Percentiles rank a stretch among this genome's conserved stretches.
Conservation (phyloP, 176 grass and related monocot species). For the Musa itinerans region DNA sequence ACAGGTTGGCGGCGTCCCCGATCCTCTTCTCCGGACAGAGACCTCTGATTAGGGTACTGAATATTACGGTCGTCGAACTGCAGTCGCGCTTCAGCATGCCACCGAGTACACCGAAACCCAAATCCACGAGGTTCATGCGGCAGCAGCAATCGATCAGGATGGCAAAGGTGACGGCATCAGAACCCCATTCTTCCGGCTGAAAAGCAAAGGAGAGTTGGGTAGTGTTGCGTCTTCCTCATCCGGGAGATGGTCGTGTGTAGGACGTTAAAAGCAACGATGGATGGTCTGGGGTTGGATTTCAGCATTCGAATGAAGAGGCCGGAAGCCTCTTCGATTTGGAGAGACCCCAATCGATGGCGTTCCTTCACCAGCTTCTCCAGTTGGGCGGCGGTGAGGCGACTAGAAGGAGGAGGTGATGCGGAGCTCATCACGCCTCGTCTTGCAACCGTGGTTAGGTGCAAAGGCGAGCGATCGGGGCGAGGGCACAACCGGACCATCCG, state of each 20-base stretch:
- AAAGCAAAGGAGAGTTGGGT: slow-evolving; percentile 10
- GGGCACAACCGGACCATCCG: too few relatives aligned
- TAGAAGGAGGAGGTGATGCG: not conserved
- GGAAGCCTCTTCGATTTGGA: not conserved
- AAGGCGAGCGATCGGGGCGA: too few relatives aligned
- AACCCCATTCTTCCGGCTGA: not conserved
- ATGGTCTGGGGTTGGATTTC: not conserved
- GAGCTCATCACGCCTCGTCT: not conserved
- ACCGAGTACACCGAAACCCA: slow-evolving; percentile 9
- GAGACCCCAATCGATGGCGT: not conserved
- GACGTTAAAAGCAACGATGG: not conserved
- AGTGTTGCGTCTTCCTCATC: not conserved
- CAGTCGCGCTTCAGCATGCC: slow-evolving; percentile 1
- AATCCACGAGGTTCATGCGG: not conserved
- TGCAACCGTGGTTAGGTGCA: too few relatives aligned
- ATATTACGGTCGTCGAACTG: fast-evolving
- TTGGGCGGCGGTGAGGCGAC: too few relatives aligned
- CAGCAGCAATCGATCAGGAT: slow-evolving; percentile 25
- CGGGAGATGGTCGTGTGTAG: not conserved
- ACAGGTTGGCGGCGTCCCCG: slow-evolving; percentile 3
- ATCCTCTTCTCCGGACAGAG: slow-evolving; percentile 13
- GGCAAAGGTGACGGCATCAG: not conserved
- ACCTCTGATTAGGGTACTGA: not conserved
- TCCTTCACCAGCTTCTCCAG: not conserved
- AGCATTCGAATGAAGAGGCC: not conserved